Base-by-base conservation (phyloP, 176 grass and related monocot genomes). In the Aegilops umbellulata region DNA sequence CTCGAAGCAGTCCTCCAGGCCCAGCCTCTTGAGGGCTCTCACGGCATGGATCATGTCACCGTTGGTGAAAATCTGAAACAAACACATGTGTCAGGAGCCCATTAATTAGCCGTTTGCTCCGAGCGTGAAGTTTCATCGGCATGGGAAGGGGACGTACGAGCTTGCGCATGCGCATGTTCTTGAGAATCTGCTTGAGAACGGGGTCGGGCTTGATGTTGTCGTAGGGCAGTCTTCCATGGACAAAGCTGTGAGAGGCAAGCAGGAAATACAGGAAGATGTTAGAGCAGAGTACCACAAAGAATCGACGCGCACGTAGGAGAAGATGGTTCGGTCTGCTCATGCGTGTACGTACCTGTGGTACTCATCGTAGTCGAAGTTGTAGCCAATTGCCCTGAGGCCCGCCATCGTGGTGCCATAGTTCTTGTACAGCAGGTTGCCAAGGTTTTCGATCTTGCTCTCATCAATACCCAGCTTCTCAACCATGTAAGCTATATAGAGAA, bases 391-490 rank as follows among this genome's bases (percentile, higher is more conserved):
- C 94, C 85, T 93, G 80, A 99, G 70, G 32, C 97, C 97, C 24
- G 97, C 94, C 97, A 99, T 99, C 63, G 97, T 97, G 2, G 97
- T 99, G 23, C 97, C 97, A 29, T 99, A 99, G 83, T 96, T 90
- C 88, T 93, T 92, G 79, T 99, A 99, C 10, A 99, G 90, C 22
- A 96, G 65, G 44, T 87, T 91, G 69, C 97, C 95, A 3, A 99
- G 76, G 32, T 38, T 85, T 25, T 94, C 84, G 3, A 99, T 94
- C 86, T 94, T 91, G 79, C 68, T 92, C 44, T 86, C 88, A 3
- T 93, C 89, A 79, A 99, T 96, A 66, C 97, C 92, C 27, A 99
- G 89, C 80, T 99, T 94, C 79, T 99, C 94, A 12, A 85, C 61
- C 94, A 99, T 97, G 88, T 99, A 99, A 41, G 86, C 93, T 97